phyloP scores from a whole-genome alignment of 2,329 filamentous ascomycete genomes.

The Teratosphaeria gauchensis region DNA sequence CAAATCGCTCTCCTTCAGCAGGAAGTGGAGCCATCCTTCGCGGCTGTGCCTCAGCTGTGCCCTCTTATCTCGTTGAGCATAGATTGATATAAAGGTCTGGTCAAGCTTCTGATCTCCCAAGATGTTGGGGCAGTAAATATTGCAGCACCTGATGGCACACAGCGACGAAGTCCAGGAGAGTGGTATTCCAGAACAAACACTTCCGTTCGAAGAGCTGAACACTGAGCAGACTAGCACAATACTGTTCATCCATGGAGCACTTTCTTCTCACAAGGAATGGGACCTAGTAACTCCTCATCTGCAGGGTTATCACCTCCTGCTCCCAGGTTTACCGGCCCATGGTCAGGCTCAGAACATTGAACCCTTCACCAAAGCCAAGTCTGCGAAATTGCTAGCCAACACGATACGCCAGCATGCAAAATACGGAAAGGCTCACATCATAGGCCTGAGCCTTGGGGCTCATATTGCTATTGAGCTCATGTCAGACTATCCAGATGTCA shows the following conservation, averaged over 20 bases:
- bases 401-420: slow-evolving; percentile 13
- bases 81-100: too few species aligned
- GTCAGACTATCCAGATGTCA: slow-evolving; percentile 10
- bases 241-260: slow-evolving; percentile 18
- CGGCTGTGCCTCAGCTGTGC: too few species aligned
- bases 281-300: slow-evolving; percentile 14
- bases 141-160: not conserved
- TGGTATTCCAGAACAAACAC: not conserved
- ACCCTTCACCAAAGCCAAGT: slow-evolving; percentile 13
- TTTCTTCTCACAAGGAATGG: slow-evolving; percentile 12
- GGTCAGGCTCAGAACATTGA: slow-evolving; percentile 10
- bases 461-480: slow-evolving; percentile 16
- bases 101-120: too few species aligned
- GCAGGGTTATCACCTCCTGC: slow-evolving; percentile 14
- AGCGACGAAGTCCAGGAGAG: not conserved
- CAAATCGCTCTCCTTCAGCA: too few species aligned
- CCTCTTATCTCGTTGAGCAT: too few species aligned
- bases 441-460: slow-evolving; percentile 20
- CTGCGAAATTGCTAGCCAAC: slow-evolving; percentile 12
- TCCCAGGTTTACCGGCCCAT: slow-evolving; percentile 17
- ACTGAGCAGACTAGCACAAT: slow-evolving; percentile 8
- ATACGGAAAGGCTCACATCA: slow-evolving; percentile 13
- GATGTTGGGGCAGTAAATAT: too few species aligned
- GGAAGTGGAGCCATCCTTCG: too few species aligned
- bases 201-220: slow-evolving; percentile 6